A percentile compares a stretch with the other conserved stretches of the same genome.
phyloP scores from a whole-genome alignment of 164 flowering plant species.

The Vitis riparia region DNA sequence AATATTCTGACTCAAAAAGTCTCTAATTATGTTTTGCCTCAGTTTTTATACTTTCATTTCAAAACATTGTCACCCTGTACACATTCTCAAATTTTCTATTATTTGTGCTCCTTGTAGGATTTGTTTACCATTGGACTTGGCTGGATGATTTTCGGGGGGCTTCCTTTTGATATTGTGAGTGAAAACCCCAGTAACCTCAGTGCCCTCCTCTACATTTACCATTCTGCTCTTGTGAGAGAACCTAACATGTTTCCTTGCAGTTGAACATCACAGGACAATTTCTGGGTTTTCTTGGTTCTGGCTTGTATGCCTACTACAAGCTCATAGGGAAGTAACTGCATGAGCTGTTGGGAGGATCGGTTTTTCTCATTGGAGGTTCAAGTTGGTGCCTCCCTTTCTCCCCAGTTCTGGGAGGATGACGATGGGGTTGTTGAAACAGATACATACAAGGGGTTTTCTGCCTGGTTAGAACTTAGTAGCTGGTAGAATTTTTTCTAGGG shows the following conservation, averaged over 20 bases:
- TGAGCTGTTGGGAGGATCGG: background rate
- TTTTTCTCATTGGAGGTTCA: too few relatives aligned
- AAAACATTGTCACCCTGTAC: background rate
- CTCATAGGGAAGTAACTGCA: slow-evolving; percentile 30
- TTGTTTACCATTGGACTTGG: slow-evolving; percentile 86
- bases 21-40: too few relatives aligned
- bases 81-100: background rate
- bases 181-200: background rate
- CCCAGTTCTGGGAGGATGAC: background rate
- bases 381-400: background rate
- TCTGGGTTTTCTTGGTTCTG: slow-evolving; percentile 88
- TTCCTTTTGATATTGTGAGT: slow-evolving; percentile 95
- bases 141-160: slow-evolving; percentile 93
- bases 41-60: background rate
- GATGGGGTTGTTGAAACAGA: background rate
- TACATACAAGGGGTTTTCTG: background rate
- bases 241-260: slow-evolving; percentile 38
- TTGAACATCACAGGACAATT: slow-evolving; percentile 75
- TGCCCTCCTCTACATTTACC: background rate
- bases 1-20: too few relatives aligned
- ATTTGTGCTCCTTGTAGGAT: slow-evolving; percentile 48
- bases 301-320: slow-evolving; percentile 71
- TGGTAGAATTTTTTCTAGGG: background rate
- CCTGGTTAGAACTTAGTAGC: background rate
- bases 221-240: background rate